Percentiles rank a stretch among this genome's conserved stretches.
These are phyloP conservation scores for Harringtonia aguacate DNA, from an alignment of 2,329 filamentous ascomycete species.

Conservation along the genomic window DNA sequence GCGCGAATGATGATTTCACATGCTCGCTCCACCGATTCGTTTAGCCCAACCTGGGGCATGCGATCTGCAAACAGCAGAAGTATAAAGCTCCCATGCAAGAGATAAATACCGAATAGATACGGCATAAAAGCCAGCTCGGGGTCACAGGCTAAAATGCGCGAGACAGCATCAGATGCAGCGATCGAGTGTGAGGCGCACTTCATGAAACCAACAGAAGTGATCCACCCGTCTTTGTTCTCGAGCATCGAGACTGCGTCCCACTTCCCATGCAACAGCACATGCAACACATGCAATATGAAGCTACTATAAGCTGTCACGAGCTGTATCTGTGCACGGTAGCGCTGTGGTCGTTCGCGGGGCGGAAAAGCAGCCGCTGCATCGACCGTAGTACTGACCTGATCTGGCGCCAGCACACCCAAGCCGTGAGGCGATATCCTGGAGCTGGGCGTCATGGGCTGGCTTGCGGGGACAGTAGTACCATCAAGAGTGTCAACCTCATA, in stretches of 20 bases:
- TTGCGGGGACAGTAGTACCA: too few species aligned
- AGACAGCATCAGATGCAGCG: conserved; percentile 32
- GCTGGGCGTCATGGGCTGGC: too few species aligned
- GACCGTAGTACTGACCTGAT: conserved; percentile 8
- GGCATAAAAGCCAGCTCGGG: conserved; percentile 41
- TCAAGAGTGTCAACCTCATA: too few species aligned
- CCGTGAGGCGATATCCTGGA: too few species aligned
- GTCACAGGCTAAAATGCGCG: conserved; percentile 33
- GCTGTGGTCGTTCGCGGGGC: too few species aligned
- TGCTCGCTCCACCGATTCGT: conserved; percentile 32
- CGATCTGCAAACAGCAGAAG: conserved; percentile 37
- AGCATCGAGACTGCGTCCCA: conserved; percentile 39
- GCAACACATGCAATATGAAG: conserved; percentile 35
- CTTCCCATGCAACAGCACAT: conserved; percentile 36
- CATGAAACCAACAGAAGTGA: conserved; percentile 31
- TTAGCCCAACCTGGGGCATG: conserved; percentile 32
- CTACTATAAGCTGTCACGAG: conserved; percentile 35
- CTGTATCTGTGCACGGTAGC: conserved; percentile 10
- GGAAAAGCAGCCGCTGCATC: too few species aligned
- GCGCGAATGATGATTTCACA: conserved; percentile 39
- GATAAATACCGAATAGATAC: conserved; percentile 40
- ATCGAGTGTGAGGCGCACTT: conserved; percentile 36
- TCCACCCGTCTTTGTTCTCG: conserved; percentile 37
- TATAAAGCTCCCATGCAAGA: conserved; percentile 39
- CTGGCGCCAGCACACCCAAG: too few species aligned